These are phyloP conservation scores for Pseudodiploospora longispora DNA, from an alignment of 2,329 filamentous ascomycete genomes.

Conservation along the genomic window DNA sequence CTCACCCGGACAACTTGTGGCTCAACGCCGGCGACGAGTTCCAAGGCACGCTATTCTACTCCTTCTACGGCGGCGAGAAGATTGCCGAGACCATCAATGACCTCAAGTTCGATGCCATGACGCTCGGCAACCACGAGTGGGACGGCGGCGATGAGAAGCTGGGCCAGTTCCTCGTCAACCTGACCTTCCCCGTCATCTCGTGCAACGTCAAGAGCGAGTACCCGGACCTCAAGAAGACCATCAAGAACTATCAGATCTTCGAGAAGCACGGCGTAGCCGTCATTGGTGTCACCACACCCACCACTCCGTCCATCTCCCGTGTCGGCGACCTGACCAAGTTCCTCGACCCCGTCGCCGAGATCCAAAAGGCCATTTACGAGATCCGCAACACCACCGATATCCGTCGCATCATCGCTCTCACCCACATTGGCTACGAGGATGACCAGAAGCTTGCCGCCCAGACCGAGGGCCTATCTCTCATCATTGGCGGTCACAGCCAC, in stretches of 20 bases:
- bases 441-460: conserved; percentile 52
- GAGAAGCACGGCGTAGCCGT: conserved; percentile 52
- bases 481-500: conserved; percentile 56
- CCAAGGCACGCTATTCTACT: conserved; percentile 60
- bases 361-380: conserved; percentile 54
- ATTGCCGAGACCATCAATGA: conserved; percentile 59
- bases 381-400: conserved; percentile 55
- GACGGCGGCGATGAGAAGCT: conserved; percentile 56
- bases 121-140: conserved; percentile 59
- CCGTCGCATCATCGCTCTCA: conserved; percentile 56
- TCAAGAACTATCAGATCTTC: conserved; percentile 59
- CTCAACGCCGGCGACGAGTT: conserved; percentile 64
- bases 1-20: conserved; percentile 53
- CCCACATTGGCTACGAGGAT: conserved; percentile 58
- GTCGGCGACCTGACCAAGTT: conserved; percentile 52
- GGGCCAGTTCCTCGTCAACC: conserved; percentile 52
- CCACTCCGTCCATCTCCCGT: conserved; percentile 49
- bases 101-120: conserved; percentile 60
- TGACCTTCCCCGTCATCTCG: conserved; percentile 57
- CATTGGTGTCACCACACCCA: conserved; percentile 56
- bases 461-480: conserved; percentile 57
- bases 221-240: conserved; percentile 49
- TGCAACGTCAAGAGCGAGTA: conserved; percentile 57
- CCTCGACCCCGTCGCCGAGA: conserved; percentile 46
- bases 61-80: conserved; percentile 59